Evolutionary conservation across 2,329 filamentous ascomycete genomes (phyloP).

Genomic region (Pseudovirgaria hyperparasitica): DNA sequence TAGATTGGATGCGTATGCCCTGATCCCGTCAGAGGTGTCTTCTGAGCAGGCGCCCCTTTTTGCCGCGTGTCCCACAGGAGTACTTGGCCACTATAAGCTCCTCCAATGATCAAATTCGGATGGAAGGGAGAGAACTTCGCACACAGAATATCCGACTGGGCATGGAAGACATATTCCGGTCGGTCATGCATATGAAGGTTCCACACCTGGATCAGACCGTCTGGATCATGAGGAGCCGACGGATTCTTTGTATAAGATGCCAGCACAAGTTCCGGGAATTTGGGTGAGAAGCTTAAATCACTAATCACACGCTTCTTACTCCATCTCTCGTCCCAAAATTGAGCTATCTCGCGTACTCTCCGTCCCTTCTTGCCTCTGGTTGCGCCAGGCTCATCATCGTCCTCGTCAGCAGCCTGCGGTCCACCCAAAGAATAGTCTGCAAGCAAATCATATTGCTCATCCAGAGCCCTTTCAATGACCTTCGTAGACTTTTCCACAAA

Average conservation of each 20-base stretch:
- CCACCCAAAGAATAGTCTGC: constrained; percentile 85
- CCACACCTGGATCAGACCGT: constrained; percentile 92
- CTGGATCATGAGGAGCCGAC: constrained; percentile 82
- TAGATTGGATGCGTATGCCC: constrained; percentile 96
- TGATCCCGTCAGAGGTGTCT: constrained; percentile 87
- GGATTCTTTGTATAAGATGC: constrained; percentile 97
- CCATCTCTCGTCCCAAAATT: constrained; percentile 92
- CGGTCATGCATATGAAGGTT: constrained; percentile 89
- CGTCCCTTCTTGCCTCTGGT: constrained; percentile 58
- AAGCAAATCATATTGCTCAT: constrained; percentile 91
- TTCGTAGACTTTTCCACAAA: constrained; percentile 95
- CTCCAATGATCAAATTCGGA: constrained; percentile 88
- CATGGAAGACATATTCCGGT: constrained; percentile 93
- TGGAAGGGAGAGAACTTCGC: constrained; percentile 99
- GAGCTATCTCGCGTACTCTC: constrained; percentile 73
- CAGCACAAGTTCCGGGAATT: constrained; percentile 84
- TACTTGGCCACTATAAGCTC: constrained; percentile 92
- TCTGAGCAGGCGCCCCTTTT: constrained; percentile 72
- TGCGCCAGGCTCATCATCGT: constrained; percentile 60
- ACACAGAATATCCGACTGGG: constrained; percentile 86
- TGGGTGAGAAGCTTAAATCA: constrained; percentile 87
- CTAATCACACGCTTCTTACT: constrained; percentile 97
- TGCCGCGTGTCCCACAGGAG: constrained; percentile 93
- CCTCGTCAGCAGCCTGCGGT: constrained; percentile 63
- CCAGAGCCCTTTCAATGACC: constrained; percentile 88